Evolutionary conservation across 495 filamentous ascomycete genomes (phyloP).

Genomic region (Penicillium bovifimosum): DNA sequence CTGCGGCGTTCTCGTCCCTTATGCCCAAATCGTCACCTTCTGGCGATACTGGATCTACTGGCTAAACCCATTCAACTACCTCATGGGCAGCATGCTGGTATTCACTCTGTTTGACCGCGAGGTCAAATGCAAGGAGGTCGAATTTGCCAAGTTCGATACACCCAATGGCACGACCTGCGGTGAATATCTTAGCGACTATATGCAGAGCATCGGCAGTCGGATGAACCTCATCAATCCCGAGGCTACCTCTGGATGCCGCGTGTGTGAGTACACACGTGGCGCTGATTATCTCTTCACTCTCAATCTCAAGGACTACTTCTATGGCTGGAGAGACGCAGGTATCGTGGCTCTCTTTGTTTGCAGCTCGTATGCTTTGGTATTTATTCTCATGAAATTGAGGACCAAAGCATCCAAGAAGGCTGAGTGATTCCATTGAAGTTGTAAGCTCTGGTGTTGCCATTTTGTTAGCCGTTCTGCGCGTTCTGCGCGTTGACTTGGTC

Average conservation of each 20-base stretch:
- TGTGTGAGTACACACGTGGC: constrained; percentile 45
- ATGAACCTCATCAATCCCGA: constrained; percentile 45
- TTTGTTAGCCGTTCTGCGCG: no score
- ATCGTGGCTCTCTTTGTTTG: constrained; percentile 41
- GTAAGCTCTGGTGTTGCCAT: neutral
- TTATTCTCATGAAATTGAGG: constrained; percentile 39
- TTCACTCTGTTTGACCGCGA: constrained; percentile 49
- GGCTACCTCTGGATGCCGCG: constrained; percentile 48
- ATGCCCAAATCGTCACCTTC: constrained; percentile 47
- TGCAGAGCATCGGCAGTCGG: constrained; percentile 41
- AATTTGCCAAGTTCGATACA: constrained; percentile 51
- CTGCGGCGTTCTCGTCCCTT: constrained; percentile 41
- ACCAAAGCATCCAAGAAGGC: constrained; percentile 38
- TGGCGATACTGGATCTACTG: constrained; percentile 73
- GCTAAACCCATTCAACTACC: constrained; percentile 63
- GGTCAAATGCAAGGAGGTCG: constrained; percentile 50
- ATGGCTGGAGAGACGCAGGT: constrained; percentile 37
- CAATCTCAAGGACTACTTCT: constrained; percentile 36
- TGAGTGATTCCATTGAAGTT: constrained; percentile 8
- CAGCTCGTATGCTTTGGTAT: constrained; percentile 41
- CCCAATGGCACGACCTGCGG: constrained; percentile 45
- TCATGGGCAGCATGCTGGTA: constrained; percentile 54
- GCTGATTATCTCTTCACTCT: constrained; percentile 32
- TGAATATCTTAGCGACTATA: constrained; percentile 51
- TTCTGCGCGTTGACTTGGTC: no score